These are phyloP conservation scores for Botrytis sinoallii DNA, from an alignment of 2,329 filamentous ascomycete species.

Conservation along the genomic window DNA sequence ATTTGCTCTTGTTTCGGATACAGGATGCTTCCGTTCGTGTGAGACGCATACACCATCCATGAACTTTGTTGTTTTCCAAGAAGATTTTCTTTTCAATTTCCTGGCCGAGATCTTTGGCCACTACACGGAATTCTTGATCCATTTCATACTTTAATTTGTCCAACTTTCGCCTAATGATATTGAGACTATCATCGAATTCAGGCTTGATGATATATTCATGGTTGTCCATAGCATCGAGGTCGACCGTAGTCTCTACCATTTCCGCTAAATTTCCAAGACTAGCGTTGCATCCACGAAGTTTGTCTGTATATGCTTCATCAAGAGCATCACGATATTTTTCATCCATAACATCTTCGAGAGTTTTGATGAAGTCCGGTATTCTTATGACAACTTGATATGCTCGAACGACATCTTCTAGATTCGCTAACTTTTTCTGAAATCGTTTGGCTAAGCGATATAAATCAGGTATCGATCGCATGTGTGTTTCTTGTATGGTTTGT, in stretches of 20 bases:
- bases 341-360: constrained; percentile 91
- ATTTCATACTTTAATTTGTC: constrained; percentile 82
- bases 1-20: constrained; percentile 86
- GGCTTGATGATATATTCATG: constrained; percentile 99
- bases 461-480: constrained; percentile 88
- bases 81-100: constrained; percentile 99
- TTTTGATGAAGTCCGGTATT: constrained; percentile 83
- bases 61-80: constrained; percentile 90
- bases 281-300: constrained; percentile 72
- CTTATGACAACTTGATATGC: constrained; percentile 94
- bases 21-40: constrained; percentile 88
- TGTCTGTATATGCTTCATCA: constrained; percentile 81
- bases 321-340: constrained; percentile 86
- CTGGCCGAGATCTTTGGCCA: constrained; percentile 78
- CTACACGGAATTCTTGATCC: constrained; percentile 73
- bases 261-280: constrained; percentile 84
- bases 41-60: constrained; percentile 94
- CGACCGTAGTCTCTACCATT: constrained; percentile 98
- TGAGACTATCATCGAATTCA: constrained; percentile 87
- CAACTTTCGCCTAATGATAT: constrained; percentile 85
- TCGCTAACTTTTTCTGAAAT: constrained; percentile 88
- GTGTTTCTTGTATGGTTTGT: constrained; percentile 95
- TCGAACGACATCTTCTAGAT: constrained; percentile 90
- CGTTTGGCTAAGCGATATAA: constrained; percentile 91
- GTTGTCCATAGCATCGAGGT: constrained; percentile 89